phyloP scores from a whole-genome alignment of 2,329 filamentous ascomycete species.

The Lomentospora prolificans region DNA sequence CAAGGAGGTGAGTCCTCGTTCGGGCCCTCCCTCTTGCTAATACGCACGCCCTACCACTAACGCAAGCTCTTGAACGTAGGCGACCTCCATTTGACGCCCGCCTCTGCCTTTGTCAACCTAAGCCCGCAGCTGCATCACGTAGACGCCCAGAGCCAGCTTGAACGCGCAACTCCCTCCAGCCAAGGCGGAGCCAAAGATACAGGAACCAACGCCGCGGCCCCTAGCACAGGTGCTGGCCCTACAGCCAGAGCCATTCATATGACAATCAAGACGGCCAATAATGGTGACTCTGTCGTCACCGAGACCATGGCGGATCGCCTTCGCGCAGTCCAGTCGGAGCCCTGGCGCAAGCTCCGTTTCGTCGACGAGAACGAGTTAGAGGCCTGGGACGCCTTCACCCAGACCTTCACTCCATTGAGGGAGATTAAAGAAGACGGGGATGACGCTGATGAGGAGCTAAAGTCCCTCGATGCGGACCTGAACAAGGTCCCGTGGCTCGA shows the following conservation, averaged over 20 bases:
- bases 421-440: neutral
- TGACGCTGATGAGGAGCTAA: constrained; percentile 1
- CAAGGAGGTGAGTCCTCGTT: constrained; percentile 53
- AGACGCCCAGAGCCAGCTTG: constrained; percentile 70
- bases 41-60: constrained; percentile 12
- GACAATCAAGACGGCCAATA: constrained; percentile 68
- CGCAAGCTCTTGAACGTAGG: constrained; percentile 34
- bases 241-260: constrained; percentile 75
- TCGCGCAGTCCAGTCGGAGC: constrained; percentile 67
- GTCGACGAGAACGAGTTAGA: constrained; percentile 69
- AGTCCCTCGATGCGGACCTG: neutral
- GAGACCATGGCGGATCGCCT: constrained; percentile 70
- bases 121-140: constrained; percentile 89
- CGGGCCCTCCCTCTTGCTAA: neutral
- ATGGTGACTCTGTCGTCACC: constrained; percentile 54
- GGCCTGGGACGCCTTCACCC: constrained; percentile 67
- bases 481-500: constrained; percentile 4
- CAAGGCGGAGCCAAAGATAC: constrained; percentile 23
- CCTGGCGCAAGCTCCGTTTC: constrained; percentile 72
- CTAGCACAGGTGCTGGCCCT: constrained; percentile 26
- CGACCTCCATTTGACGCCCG: constrained; percentile 76
- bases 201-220: constrained; percentile 18
- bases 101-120: constrained; percentile 76
- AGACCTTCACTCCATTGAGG: constrained; percentile 45
- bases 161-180: constrained; percentile 31